Conservation (phyloP, 768 basidiomycete species). For the Termitomyces sp. region DNA sequence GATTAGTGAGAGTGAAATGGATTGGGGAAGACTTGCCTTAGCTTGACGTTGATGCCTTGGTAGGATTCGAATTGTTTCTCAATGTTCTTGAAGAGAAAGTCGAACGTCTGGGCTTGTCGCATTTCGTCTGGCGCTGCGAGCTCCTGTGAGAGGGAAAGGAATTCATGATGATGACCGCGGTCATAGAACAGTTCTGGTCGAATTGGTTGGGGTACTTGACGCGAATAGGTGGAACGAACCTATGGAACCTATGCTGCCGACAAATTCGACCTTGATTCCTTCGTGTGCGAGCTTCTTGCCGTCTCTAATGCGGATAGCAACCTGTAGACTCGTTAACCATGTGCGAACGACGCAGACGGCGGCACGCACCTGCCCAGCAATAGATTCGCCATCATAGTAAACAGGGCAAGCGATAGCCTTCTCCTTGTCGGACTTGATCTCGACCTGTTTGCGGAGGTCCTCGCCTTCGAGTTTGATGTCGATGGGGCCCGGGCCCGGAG, state of each 20-base stretch:
- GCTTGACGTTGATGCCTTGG: slow-evolving; percentile 96
- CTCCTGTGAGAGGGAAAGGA: slow-evolving; percentile 92
- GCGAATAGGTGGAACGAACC: slow-evolving; percentile 46
- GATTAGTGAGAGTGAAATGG: no score
- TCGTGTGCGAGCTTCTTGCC: slow-evolving; percentile 95
- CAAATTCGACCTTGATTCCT: slow-evolving; percentile 96
- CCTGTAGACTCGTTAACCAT: slow-evolving; percentile 40
- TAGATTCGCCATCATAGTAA: slow-evolving; percentile 92
- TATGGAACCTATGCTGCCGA: slow-evolving; percentile 91
- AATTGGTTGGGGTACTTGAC: background rate
- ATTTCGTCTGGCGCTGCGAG: slow-evolving; percentile 95
- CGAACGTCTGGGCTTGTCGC: slow-evolving; percentile 93
- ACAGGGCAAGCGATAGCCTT: slow-evolving; percentile 83
- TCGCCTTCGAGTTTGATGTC: no score
- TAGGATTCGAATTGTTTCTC: slow-evolving; percentile 99
- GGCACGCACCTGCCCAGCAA: slow-evolving; percentile 75
- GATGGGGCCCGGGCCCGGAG: slow-evolving; percentile 89
- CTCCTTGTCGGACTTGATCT: slow-evolving; percentile 89
- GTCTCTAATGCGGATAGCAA: slow-evolving; percentile 84
- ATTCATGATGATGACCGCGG: slow-evolving; percentile 97
- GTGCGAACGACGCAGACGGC: background rate
- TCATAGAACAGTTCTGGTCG: slow-evolving; percentile 87
- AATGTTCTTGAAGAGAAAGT: slow-evolving; percentile 98
- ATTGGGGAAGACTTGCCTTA: no score
- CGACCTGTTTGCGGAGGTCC: no score